Conservation (phyloP, 306 rosid species). For the Vicia sativa region DNA sequence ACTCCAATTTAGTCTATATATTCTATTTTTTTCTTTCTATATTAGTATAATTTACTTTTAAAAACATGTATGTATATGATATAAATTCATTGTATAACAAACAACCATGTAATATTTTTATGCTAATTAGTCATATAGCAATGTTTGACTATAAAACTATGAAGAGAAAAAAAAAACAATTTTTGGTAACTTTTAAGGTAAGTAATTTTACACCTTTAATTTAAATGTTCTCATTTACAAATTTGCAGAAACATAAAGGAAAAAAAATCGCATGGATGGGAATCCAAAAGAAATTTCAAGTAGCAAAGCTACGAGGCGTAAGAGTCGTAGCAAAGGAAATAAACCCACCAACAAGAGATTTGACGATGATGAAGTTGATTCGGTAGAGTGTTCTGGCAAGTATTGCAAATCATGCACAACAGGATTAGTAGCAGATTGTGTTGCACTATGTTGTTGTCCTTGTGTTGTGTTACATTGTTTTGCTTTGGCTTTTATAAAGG, state of each 20-base stretch:
- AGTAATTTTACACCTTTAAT: neutral
- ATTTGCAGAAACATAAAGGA: slow-evolving; percentile 37
- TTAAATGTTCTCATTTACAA: neutral
- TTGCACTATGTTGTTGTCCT: slow-evolving; percentile 81
- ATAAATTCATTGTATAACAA: too few relatives aligned
- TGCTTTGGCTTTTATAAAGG: slow-evolving; percentile 61
- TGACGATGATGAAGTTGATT: slow-evolving; percentile 48
- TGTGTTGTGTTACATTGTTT: slow-evolving; percentile 66
- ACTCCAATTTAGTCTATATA: too few relatives aligned
- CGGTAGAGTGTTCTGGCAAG: slow-evolving; percentile 60
- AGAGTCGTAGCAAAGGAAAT: neutral
- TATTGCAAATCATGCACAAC: slow-evolving; percentile 63
- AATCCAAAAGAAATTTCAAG: slow-evolving; percentile 18
- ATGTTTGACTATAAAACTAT: neutral
- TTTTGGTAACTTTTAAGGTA: neutral
- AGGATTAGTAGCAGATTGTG: slow-evolving; percentile 66
- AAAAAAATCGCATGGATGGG: slow-evolving; percentile 38
- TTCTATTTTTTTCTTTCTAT: too few relatives aligned
- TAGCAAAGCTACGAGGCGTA: neutral
- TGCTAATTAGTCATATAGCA: neutral
- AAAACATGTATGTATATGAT: too few relatives aligned
- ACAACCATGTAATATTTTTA: neutral
- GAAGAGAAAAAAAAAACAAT: neutral
- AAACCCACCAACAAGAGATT: slow-evolving; percentile 21
- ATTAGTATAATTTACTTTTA: too few relatives aligned